Base-by-base conservation (phyloP, 116 monocot species). In the Papilionanthe hybrid region DNA sequence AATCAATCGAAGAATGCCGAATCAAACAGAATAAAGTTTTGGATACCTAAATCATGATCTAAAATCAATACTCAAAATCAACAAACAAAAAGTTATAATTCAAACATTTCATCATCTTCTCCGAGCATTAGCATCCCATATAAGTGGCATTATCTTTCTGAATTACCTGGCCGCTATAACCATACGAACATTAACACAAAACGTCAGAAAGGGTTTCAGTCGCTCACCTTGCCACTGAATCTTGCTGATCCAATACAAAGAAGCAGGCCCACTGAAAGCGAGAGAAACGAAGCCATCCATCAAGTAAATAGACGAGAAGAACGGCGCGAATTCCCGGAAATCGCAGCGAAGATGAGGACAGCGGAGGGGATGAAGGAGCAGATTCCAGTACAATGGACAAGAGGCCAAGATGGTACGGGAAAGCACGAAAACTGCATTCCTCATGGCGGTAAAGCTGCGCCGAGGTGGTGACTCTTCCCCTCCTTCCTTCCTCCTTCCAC, bases 371-470 rank as follows among this genome's bases (percentile, higher is more conserved):
- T 18, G 48, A 27, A 48, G 44, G 1, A 73, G 73, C 42, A 9
- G 44, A 73, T 44, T 27, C 49, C 25, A 0, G 48, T 9, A 75
- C 23, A 75, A 75, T 15, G 75, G 42, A 27, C 28, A 13, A n/a
- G 7, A 0, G 50, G 25, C 18, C 49, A 27, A 47, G 29, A 9
- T 20, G 22, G 27, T n/a, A 19, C 20, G 15, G 75, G 11, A 73
- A 75, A 9, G 75, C 12, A 28, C 75, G 73, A 44, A 73, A 73
- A 73, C 18, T 73, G n/a, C 44, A 4, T 75, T 75, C 27, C 75
- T 48, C 75, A 28, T 75, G 75, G 49, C 23, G 75, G 75, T 75
- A 49, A 75, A n/a, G 12, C 28, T 48, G 9, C 7, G 6, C 49
- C 25, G 23, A 4, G 9, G 9, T 15, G 75, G 49, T 75, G 48